Evolutionary conservation across 1,284 basidiomycete species (phyloP), one percentile per base, ranked within the genome.

Genomic region (Anthracocystis panici-leucophaei): DNA sequence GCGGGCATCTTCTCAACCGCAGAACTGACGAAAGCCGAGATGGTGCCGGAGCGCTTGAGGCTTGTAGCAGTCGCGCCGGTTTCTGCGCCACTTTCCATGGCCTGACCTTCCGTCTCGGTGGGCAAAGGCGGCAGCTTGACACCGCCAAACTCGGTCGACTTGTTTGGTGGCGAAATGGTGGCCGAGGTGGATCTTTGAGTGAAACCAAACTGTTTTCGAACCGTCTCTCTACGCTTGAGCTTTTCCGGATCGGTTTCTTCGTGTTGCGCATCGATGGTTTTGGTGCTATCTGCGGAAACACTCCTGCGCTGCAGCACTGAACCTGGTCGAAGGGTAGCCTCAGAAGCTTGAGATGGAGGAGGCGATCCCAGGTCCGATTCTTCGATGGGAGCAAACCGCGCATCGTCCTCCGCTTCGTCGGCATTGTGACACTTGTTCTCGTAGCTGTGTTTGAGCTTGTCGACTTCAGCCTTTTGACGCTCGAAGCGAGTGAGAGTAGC

Each of bases 191-290:
- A 56, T 14, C 78, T 65, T 29, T 70, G 61, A 29, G 71, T 62
- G 65, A 84, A 84, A 40, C 83, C 83, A 48, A 84, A 84, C 55
- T 84, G 82, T 57, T 83, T 77, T 35, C 83, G 81, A 20, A 84
- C 57, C 21, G 81, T 84, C 59, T 83, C 80, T 20, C 83, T 65
- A 25, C 83, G 76, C 66, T 84, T 75, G 52, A 83, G 65, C 33
- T 61, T 67, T 27, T 78, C 78, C 1, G 77, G 65, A 48, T 82
- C 80, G 14, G 64, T 33, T 33, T 57, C 44, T 7, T 61, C 62
- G 1, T 66, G 58, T 38, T 42, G 31, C 11, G 46, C 49, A n/a
- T 45, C 57, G 20, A 45, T 8, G 1, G 65, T 55, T 51, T 50
- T 57, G 48, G 48, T 40, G 58, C 65, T 74, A 29, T 55, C 62